Conservation (phyloP, 78 protist species). For the Dictyostelium purpureum region DNA sequence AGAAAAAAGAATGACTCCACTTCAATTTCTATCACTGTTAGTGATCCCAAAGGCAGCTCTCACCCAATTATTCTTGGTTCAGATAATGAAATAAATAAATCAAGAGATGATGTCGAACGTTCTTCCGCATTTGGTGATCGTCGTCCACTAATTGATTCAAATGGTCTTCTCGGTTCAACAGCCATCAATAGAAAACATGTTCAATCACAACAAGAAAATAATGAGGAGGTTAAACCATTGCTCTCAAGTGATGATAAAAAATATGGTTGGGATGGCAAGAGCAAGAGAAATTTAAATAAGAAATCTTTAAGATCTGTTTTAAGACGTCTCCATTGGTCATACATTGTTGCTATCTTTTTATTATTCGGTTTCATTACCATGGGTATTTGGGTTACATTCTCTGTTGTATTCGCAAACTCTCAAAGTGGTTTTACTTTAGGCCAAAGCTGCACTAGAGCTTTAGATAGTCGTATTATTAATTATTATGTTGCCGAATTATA, state of each 20-base stretch:
- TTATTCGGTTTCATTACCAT: conserved; percentile 50
- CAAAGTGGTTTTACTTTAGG: conserved; percentile 11
- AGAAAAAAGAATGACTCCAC: not conserved
- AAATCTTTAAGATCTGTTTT: conserved; percentile 5
- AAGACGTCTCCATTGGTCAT: conserved; percentile 15
- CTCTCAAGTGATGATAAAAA: not conserved
- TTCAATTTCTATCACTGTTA: not conserved
- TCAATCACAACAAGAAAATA: too few species aligned
- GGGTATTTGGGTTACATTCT: conserved; percentile 22
- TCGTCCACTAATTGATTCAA: conserved; percentile 13
- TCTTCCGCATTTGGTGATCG: conserved; percentile 2
- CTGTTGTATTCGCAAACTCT: not conserved
- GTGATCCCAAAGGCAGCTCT: not conserved
- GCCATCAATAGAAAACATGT: not conserved
- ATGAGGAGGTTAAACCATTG: not conserved
- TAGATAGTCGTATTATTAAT: not conserved
- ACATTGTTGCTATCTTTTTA: conserved; percentile 12
- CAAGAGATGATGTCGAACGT: not conserved
- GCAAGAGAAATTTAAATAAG: conserved; percentile 60
- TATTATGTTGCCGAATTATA: not conserved
- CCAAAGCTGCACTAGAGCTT: not conserved
- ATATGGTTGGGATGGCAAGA: conserved; percentile 61
- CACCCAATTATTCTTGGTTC: not conserved
- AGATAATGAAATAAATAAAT: not conserved
- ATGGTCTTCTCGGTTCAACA: not conserved